These are phyloP conservation scores for Senna tora DNA, from an alignment of 306 rosid species.

Conservation along the genomic window DNA sequence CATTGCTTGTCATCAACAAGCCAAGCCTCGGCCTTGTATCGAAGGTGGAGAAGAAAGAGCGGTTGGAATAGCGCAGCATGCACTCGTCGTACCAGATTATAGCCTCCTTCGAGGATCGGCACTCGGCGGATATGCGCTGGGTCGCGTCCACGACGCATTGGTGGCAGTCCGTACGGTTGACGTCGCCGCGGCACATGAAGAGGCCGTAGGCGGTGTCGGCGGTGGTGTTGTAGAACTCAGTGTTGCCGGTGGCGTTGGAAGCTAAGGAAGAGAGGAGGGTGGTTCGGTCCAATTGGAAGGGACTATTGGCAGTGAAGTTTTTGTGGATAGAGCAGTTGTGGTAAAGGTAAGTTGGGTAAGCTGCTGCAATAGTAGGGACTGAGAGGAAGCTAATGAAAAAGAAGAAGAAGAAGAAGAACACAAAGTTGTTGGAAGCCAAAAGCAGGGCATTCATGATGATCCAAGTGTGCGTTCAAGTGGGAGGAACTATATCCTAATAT, in stretches of 20 bases:
- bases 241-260: conserved; percentile 36
- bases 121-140: too few species aligned
- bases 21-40: accelerated
- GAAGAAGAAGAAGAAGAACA: neutral
- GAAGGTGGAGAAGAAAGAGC: conserved; percentile 13
- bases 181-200: too few species aligned
- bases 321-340: neutral
- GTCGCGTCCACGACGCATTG: too few species aligned
- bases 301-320: conserved; percentile 40
- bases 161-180: too few species aligned
- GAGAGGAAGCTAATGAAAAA: conserved; percentile 17
- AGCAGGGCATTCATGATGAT: too few species aligned
- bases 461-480: too few species aligned
- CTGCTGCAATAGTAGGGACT: neutral
- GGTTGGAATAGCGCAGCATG: neutral
- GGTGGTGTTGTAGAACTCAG: conserved; percentile 34
- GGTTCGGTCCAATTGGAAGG: conserved; percentile 35
- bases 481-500: too few species aligned
- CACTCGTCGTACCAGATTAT: neutral
- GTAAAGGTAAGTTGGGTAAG: neutral
- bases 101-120: neutral
- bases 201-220: neutral
- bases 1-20: neutral
- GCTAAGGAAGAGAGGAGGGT: conserved; percentile 40
- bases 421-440: conserved; percentile 13